Evolutionary conservation across 805 yeast species (phyloP), one percentile per base, ranked within the genome.

Genomic region (Starmerella kuoi): DNA sequence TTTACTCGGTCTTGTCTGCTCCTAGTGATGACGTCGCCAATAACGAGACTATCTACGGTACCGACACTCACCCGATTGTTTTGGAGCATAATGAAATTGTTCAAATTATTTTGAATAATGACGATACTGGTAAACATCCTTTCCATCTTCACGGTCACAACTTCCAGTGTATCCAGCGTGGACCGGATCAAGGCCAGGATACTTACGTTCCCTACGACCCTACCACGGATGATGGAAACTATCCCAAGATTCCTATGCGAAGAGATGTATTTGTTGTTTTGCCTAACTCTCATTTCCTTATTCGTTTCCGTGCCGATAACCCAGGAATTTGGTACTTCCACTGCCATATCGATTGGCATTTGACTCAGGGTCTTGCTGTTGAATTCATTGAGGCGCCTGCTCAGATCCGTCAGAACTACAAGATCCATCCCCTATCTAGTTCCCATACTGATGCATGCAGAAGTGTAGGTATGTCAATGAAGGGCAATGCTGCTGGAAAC

Each of bases 261-360:
- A 78, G 98, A 67, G 98, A 91, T 61, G 74, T 81, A 8, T 65
- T 80, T 9, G 79, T 76, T 55, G 83, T 82, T 36, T 73, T 76
- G 59, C 86, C 94, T 22, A 82, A 82, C 58, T 86, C 95, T 2
- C 78, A 83, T 66, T 72, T 86, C 56, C 87, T 84, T 25, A 58
- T 88, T 49, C 74, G 97, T 60, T 88, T 86, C 70, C 74, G 73
- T 57, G 94, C 97, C 41, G 78, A 81, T 60, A 91, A 91, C 62
- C 98, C 97, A 25, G 98, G 98, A 68, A 87, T 87, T 34, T 88
- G 97, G 98, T 74, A 78, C 62, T 91, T 91, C 93, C 98, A 88
- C 67, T 88, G 98, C 65, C 98, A 88, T 62, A 81, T 91, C 57
- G 97, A 91, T 62, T 88, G 98, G 98, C 98, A 91, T 67, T 73